phyloP scores from a whole-genome alignment of 805 yeast species.

The Kuraishia capsulata region DNA sequence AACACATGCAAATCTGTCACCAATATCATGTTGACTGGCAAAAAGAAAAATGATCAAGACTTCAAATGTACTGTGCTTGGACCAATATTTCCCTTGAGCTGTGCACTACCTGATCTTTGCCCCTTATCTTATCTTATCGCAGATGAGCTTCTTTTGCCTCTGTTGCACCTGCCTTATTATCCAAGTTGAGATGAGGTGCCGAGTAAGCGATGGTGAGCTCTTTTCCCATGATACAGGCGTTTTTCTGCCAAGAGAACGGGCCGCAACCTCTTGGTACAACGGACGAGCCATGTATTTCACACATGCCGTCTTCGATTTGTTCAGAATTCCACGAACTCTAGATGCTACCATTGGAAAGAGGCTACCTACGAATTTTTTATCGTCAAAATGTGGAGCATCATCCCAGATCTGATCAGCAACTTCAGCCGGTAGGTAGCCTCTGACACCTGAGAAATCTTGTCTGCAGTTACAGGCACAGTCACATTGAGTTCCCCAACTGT shows the following conservation, averaged over 20 bases:
- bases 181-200: slow-evolving; percentile 15
- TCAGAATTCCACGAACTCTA: slow-evolving; percentile 10
- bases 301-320: slow-evolving; percentile 5
- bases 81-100: neutral
- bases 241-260: slow-evolving; percentile 1
- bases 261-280: slow-evolving; percentile 2
- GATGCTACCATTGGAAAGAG: slow-evolving; percentile 15
- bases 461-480: slow-evolving; percentile 4
- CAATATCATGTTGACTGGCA: too few relatives aligned
- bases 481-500: too few relatives aligned
- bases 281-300: neutral
- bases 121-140: neutral
- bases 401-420: slow-evolving; percentile 7
- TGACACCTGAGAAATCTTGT: slow-evolving; percentile 6
- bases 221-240: slow-evolving; percentile 2
- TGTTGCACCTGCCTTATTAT: neutral
- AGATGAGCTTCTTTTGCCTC: neutral
- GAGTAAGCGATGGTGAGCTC: slow-evolving; percentile 9
- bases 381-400: slow-evolving; percentile 11
- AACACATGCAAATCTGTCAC: too few relatives aligned
- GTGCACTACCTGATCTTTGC: too few relatives aligned
- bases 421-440: slow-evolving; percentile 7
- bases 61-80: too few relatives aligned
- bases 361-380: slow-evolving; percentile 14
- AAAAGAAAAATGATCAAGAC: neutral